These are phyloP conservation scores for Paramecium sonneborni DNA, from an alignment of 73 alveolate species.

Conservation along the genomic window DNA sequence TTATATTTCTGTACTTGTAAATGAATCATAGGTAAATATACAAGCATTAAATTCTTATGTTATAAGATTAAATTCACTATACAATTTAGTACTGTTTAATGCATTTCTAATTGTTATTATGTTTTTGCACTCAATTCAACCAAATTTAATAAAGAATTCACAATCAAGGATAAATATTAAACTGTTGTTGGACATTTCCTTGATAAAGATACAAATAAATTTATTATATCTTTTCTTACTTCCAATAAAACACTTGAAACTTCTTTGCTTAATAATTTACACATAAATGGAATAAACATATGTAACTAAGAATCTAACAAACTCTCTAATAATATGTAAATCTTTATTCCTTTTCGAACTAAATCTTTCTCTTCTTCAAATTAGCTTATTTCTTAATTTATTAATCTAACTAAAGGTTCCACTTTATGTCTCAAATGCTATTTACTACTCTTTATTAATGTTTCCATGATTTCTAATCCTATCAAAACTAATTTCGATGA, in stretches of 20 bases:
- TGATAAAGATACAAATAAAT: conserved; percentile 47
- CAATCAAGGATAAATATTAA: conserved; percentile 53
- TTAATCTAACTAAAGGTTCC: conserved; percentile 62
- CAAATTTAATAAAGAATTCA: conserved; percentile 47
- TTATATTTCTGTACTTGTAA: conserved; percentile 38
- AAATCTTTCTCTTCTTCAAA: conserved; percentile 47
- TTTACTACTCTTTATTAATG: conserved; percentile 46
- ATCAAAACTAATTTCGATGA: conserved; percentile 34
- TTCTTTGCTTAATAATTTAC: conserved; percentile 54
- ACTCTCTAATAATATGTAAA: conserved; percentile 13
- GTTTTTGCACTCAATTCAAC: conserved; percentile 28
- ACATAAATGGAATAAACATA: conserved; percentile 64
- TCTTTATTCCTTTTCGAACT: conserved; percentile 52
- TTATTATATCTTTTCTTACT: conserved; percentile 54
- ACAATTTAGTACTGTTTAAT: conserved; percentile 44
- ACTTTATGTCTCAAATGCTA: conserved; percentile 62
- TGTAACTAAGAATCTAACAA: conserved; percentile 59
- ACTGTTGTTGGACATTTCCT: conserved; percentile 60
- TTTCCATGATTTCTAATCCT: conserved; percentile 56
- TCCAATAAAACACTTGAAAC: background rate
- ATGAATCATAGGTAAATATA: conserved; percentile 58
- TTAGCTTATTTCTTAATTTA: conserved; percentile 41
- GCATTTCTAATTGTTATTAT: background rate
- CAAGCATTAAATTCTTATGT: conserved; percentile 55
- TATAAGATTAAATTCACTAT: conserved; percentile 45